A percentile compares a stretch with the other conserved stretches of the same genome.
Evolutionary conservation across 345 rosid genomes (phyloP).

Genomic region (Eutrema japonicum): DNA sequence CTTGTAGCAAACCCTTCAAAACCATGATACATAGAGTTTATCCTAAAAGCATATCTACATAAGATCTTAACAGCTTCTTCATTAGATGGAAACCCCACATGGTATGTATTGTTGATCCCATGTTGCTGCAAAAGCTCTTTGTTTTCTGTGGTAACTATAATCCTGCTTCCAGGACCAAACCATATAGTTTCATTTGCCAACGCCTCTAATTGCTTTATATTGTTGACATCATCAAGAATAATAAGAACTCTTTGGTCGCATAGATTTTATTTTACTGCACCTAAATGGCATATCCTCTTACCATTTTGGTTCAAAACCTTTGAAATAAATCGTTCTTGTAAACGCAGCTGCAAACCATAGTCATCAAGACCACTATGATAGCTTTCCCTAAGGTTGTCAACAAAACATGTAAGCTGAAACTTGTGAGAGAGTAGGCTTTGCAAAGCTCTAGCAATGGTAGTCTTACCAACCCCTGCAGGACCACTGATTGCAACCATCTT

Average conservation of each 20-base stretch:
- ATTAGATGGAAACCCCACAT: not conserved
- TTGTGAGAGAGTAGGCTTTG: not conserved
- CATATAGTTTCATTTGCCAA: not conserved
- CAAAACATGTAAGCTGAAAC: conserved; percentile 1
- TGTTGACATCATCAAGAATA: not conserved
- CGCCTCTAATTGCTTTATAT: not conserved
- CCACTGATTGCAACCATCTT: not conserved
- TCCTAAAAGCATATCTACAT: not conserved
- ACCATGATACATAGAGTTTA: not conserved
- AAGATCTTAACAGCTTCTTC: not conserved
- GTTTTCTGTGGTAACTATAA: not conserved
- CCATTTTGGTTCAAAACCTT: not conserved
- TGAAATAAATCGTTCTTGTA: not conserved
- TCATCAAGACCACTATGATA: not conserved
- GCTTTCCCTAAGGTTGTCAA: not conserved
- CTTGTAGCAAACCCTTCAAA: not conserved
- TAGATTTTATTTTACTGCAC: not conserved
- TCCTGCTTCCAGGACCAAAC: conserved; percentile 14
- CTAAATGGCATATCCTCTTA: not conserved
- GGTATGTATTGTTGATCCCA: not conserved
- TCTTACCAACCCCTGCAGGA: conserved; percentile 5
- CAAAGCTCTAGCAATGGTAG: conserved; percentile 4
- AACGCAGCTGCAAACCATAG: not conserved
- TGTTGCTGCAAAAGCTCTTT: conserved; percentile 5
- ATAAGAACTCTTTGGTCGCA: not conserved